A percentile compares a stretch with the other conserved stretches of the same genome.
Conservation (phyloP, 495 filamentous ascomycete genomes). For the Schizothecium vesticola region DNA sequence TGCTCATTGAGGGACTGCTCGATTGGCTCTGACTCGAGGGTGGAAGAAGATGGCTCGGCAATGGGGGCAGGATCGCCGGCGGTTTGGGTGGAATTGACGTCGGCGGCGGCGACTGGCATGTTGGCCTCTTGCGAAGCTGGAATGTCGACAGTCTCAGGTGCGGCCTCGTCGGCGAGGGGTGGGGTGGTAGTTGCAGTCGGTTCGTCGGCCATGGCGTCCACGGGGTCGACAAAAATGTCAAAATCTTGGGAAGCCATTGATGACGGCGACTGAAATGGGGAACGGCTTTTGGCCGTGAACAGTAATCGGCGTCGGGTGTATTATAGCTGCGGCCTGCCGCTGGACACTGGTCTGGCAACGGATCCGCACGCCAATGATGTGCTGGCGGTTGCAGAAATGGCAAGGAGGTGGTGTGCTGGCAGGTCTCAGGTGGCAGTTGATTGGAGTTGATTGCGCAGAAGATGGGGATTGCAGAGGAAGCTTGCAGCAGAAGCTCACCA, state of each 20-base stretch:
- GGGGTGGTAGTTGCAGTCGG: not conserved
- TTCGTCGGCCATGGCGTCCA: conserved; percentile 25
- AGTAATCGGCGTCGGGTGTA: conserved; percentile 4
- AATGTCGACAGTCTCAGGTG: conserved; percentile 12
- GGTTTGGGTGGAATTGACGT: too few relatives aligned
- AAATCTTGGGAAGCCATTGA: conserved; percentile 27
- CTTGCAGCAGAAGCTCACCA: not conserved
- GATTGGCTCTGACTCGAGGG: not conserved
- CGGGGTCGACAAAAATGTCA: conserved; percentile 38
- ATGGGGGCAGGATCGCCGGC: too few relatives aligned
- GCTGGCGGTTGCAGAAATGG: conserved; percentile 5
- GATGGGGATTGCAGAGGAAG: not conserved
- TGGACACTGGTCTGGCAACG: conserved; percentile 21
- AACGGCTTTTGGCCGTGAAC: not conserved
- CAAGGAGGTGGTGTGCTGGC: conserved; percentile 26
- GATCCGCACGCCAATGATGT: conserved; percentile 13
- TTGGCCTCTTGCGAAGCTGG: not conserved
- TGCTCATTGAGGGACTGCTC: not conserved
- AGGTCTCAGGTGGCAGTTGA: conserved; percentile 6
- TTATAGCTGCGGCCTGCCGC: conserved; percentile 14
- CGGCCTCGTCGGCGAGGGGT: conserved; percentile 7
- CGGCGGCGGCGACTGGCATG: not conserved
- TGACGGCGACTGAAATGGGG: not conserved
- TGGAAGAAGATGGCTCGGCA: not conserved
- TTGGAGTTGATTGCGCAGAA: conserved; percentile 8